These are phyloP conservation scores for Panicum virgatum DNA, from an alignment of 202 grass and related monocot species.

Conservation along the genomic window DNA sequence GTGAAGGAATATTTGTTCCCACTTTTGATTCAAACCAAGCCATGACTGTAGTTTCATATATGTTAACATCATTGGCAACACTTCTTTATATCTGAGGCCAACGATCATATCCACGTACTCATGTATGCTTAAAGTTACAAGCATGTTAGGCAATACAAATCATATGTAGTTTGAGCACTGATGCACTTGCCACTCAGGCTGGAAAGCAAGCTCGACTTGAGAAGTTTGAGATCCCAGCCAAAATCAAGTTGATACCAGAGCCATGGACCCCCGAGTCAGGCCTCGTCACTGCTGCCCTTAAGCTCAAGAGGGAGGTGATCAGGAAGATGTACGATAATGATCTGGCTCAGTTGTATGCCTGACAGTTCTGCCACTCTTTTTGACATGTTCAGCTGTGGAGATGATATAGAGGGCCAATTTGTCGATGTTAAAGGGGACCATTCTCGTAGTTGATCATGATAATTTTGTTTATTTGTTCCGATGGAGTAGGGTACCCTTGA, in stretches of 20 bases:
- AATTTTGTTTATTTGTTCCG: neutral
- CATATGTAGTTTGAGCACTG: neutral
- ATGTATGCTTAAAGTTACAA: slow-evolving; percentile 5
- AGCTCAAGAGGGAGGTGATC: slow-evolving; percentile 87
- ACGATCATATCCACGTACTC: neutral
- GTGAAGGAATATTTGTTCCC: neutral
- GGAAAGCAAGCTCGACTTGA: slow-evolving; percentile 73
- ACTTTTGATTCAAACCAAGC: neutral
- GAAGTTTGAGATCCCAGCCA: slow-evolving; percentile 89
- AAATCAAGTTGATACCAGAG: slow-evolving; percentile 74
- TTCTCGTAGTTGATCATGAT: neutral
- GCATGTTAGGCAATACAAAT: slow-evolving; percentile 6
- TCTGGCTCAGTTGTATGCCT: slow-evolving; percentile 62
- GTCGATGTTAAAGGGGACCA: neutral
- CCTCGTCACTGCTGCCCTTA: slow-evolving; percentile 88
- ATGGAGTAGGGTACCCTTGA: neutral
- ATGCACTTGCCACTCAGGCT: slow-evolving; percentile 50
- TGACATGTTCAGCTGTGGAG: slow-evolving; percentile 17
- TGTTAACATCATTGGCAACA: neutral
- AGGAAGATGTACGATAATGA: slow-evolving; percentile 67
- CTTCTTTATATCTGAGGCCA: neutral
- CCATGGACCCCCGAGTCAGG: slow-evolving; percentile 89
- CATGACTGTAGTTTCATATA: neutral
- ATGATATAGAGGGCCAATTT: neutral
- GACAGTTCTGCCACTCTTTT: slow-evolving; percentile 10